Percentiles rank a stretch among this genome's conserved stretches.
These are phyloP conservation scores for Pseudohyphozyma bogoriensis DNA, from an alignment of 768 basidiomycete genomes.

Conservation along the genomic window DNA sequence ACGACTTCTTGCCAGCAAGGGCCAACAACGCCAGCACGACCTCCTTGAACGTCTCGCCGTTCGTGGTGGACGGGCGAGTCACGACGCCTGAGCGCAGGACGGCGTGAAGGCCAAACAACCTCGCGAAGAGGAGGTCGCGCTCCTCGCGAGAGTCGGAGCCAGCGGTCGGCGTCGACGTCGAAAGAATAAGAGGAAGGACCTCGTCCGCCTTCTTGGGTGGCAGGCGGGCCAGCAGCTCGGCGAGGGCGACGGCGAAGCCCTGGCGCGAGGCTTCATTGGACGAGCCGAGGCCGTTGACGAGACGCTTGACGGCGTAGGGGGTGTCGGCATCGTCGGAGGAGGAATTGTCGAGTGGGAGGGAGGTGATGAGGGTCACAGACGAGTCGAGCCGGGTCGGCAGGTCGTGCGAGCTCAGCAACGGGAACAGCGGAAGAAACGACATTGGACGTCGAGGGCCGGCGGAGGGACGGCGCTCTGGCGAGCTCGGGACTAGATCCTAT, in stretches of 20 bases:
- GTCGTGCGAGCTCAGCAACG: slow-evolving; percentile 23
- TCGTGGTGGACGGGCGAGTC: slow-evolving; percentile 46
- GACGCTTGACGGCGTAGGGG: slow-evolving; percentile 75
- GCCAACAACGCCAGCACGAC: slow-evolving; percentile 53
- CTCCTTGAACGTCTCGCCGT: slow-evolving; percentile 53
- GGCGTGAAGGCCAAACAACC: slow-evolving; percentile 77
- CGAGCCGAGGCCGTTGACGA: slow-evolving; percentile 80
- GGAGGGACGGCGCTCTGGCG: no score
- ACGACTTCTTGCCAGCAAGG: slow-evolving; percentile 73
- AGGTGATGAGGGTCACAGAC: slow-evolving; percentile 3
- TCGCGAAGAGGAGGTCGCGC: slow-evolving; percentile 81
- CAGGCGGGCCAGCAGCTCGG: slow-evolving; percentile 75
- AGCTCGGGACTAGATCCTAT: no score
- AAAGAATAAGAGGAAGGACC: slow-evolving; percentile 62
- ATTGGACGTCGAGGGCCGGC: neutral
- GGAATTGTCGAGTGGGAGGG: neutral
- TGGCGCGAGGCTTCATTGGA: slow-evolving; percentile 85
- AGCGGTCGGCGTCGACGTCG: slow-evolving; percentile 58
- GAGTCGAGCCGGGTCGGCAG: slow-evolving; percentile 16
- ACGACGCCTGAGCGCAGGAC: slow-evolving; percentile 77
- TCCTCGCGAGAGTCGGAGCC: slow-evolving; percentile 85
- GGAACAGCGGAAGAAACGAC: slow-evolving; percentile 28
- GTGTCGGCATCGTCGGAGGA: slow-evolving; percentile 49
- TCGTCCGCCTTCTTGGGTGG: slow-evolving; percentile 54
- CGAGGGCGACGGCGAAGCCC: slow-evolving; percentile 90